Conservation (phyloP, 139 green algal species). For the Chlamydomonas eustigma region DNA sequence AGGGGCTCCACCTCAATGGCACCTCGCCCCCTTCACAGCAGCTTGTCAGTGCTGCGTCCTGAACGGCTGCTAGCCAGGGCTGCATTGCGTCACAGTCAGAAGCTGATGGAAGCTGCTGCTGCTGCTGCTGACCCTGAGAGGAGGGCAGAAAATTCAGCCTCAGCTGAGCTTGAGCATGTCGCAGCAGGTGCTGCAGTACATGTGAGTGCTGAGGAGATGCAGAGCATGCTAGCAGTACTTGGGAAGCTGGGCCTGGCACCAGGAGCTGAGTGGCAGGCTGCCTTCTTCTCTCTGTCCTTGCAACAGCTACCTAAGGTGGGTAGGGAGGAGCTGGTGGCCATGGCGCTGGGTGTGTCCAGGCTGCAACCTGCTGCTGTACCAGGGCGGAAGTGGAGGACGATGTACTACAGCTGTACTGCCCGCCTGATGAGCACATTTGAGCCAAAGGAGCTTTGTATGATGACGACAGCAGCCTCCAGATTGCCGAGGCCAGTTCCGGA, state of each 20-base stretch:
- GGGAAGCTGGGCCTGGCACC: not conserved
- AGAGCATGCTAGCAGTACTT: not conserved
- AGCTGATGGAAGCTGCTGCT: not conserved
- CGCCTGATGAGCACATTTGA: not conserved
- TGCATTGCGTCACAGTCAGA: not conserved
- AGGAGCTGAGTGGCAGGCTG: constrained; percentile 7
- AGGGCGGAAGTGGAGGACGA: not conserved
- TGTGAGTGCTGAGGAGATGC: not conserved
- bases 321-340: not conserved
- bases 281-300: constrained; percentile 1
- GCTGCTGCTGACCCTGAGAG: not conserved
- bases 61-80: not conserved
- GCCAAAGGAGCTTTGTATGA: not conserved
- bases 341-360: not conserved
- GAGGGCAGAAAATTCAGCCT: too few species aligned
- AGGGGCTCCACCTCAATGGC: too few species aligned
- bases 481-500: not conserved
- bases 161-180: too few species aligned
- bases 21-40: not conserved
- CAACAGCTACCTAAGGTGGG: not conserved
- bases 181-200: too few species aligned
- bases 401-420: not conserved
- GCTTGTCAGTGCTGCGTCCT: not conserved
- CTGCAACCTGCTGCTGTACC: not conserved
- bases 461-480: not conserved